Percentiles rank a stretch among this genome's conserved stretches.
phyloP scores from a whole-genome alignment of 306 rosid genomes.

The Cicer chorassanicum region DNA sequence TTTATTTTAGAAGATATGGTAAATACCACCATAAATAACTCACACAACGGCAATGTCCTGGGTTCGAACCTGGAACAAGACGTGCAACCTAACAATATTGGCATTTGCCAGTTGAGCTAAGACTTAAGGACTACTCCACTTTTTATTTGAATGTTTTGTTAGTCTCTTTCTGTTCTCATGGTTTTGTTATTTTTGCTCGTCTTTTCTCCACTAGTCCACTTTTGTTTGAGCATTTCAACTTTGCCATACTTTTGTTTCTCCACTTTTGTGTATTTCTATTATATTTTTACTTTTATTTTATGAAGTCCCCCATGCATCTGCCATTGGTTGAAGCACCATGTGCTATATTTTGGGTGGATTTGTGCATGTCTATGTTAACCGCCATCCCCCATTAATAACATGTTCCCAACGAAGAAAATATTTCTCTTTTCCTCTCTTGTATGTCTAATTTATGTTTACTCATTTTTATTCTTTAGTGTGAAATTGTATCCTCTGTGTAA shows the following conservation, averaged over 20 bases:
- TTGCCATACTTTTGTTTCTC: not conserved
- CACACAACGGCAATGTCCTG: too few relatives aligned
- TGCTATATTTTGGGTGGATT: not conserved
- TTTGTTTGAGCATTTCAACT: not conserved
- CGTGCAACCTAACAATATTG: too few relatives aligned
- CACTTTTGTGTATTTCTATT: not conserved
- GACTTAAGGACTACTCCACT: not conserved
- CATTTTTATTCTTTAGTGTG: conserved; percentile 33
- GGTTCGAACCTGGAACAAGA: too few relatives aligned
- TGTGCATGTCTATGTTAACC: not conserved
- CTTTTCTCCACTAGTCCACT: not conserved
- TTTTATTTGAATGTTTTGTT: not conserved
- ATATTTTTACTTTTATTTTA: not conserved
- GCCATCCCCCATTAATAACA: not conserved
- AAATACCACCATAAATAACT: too few relatives aligned
- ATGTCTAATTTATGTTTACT: conserved; percentile 24
- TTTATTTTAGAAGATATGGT: not conserved
- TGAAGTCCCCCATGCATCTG: not conserved
- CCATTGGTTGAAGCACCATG: not conserved
- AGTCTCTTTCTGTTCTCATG: not conserved
- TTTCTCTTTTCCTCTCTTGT: conserved; percentile 11
- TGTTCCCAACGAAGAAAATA: not conserved
- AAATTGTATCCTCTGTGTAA: conserved; percentile 20
- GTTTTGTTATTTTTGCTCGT: not conserved
- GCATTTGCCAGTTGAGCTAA: too few relatives aligned